Conservation (phyloP, 2,329 filamentous ascomycete genomes). For the Trichoderma semiorbis region DNA sequence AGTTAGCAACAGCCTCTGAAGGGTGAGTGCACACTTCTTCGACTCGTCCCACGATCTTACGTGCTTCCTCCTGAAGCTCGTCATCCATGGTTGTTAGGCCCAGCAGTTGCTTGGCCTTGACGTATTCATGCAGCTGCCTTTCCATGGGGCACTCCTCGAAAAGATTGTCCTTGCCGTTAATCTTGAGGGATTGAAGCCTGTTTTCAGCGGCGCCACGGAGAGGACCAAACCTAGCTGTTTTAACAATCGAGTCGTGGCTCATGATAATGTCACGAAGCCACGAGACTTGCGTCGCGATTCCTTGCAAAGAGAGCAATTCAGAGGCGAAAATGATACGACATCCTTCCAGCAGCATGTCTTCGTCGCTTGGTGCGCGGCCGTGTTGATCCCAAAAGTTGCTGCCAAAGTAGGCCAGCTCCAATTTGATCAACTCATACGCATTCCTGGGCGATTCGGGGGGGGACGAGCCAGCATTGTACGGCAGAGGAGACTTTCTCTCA, state of each 20-base stretch:
- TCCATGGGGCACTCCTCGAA: constrained; percentile 57
- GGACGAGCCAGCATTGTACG: constrained; percentile 47
- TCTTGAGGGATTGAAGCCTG: constrained; percentile 46
- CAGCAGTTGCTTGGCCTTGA: constrained; percentile 47
- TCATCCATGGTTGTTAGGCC: constrained; percentile 58
- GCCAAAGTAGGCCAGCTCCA: constrained; percentile 53
- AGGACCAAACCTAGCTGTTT: constrained; percentile 47
- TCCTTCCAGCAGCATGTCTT: constrained; percentile 56
- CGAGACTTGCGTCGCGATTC: constrained; percentile 37
- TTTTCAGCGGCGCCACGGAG: constrained; percentile 46
- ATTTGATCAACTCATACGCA: constrained; percentile 60
- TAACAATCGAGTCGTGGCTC: constrained; percentile 41
- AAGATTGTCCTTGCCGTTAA: constrained; percentile 56
- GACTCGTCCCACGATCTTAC: constrained; percentile 54
- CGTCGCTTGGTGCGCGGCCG: constrained; percentile 44
- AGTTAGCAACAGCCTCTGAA: constrained; percentile 51
- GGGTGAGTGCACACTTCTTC: constrained; percentile 50
- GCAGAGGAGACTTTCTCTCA: constrained; percentile 55
- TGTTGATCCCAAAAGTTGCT: constrained; percentile 42
- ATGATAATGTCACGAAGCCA: constrained; percentile 61
- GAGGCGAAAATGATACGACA: constrained; percentile 55
- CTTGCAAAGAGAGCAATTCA: constrained; percentile 44
- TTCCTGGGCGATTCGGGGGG: constrained; percentile 48
- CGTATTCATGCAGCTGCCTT: constrained; percentile 51
- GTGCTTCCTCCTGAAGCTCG: constrained; percentile 58